Conservation (phyloP, 1,284 basidiomycete species). For the Leucoagaricus sp. region DNA sequence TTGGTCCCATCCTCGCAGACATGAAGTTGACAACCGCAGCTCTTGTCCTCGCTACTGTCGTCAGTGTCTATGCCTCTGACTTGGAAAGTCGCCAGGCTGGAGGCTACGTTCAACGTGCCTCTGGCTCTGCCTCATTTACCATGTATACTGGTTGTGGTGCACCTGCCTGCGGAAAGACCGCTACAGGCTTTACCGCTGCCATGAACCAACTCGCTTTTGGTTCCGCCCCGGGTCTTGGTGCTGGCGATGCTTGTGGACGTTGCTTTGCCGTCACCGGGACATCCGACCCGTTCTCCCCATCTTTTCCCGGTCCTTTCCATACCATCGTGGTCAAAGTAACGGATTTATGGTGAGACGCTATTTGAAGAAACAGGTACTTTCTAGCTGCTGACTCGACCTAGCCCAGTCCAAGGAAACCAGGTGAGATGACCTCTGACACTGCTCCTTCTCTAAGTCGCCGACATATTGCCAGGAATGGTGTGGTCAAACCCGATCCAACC, state of each 20-base stretch:
- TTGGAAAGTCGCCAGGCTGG: conserved; percentile 40
- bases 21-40: conserved; percentile 20
- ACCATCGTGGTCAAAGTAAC: conserved; percentile 59
- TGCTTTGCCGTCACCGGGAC: conserved; percentile 56
- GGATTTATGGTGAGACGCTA: conserved; percentile 41
- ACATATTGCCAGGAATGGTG: conserved; percentile 45
- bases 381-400: conserved; percentile 24
- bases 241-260: conserved; percentile 62
- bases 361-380: not conserved
- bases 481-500: conserved; percentile 45
- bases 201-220: conserved; percentile 59
- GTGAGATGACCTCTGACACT: conserved; percentile 22
- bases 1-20: not conserved
- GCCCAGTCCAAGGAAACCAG: conserved; percentile 46
- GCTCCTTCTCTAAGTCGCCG: conserved; percentile 12
- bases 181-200: conserved; percentile 54
- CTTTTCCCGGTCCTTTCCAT: conserved; percentile 52
- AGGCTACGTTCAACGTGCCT: conserved; percentile 53
- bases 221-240: conserved; percentile 45
- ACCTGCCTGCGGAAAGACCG: conserved; percentile 55
- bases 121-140: conserved; percentile 56
- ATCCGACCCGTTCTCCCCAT: conserved; percentile 53
- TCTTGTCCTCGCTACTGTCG: conserved; percentile 19
- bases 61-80: conserved; percentile 24
- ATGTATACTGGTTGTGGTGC: conserved; percentile 50